Evolutionary conservation across 345 rosid species (phyloP).

Genomic region (Litchi chinensis): DNA sequence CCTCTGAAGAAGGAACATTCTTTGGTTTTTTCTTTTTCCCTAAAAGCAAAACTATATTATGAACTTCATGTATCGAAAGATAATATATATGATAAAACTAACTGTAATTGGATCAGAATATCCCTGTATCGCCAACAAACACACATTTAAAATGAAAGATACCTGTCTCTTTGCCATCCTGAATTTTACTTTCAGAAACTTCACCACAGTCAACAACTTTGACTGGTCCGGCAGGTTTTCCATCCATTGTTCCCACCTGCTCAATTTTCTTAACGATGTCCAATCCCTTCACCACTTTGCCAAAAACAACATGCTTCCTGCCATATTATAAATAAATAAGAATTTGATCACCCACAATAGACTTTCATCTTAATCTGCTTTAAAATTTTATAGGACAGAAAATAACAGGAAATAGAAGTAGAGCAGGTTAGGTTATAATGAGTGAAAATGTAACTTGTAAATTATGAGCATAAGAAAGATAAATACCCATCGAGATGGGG

Average conservation of each 20-base stretch:
- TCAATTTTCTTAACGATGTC: conserved; percentile 81
- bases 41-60: conserved; percentile 37
- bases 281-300: conserved; percentile 84
- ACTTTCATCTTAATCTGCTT: neutral
- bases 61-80: neutral
- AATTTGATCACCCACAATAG: conserved; percentile 6
- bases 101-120: conserved; percentile 11
- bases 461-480: conserved; percentile 22
- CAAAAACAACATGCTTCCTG: conserved; percentile 98
- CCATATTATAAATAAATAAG: conserved; percentile 20
- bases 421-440: neutral
- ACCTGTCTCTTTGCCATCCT: conserved; percentile 64
- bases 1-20: conserved; percentile 52
- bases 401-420: neutral
- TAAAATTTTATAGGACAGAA: neutral
- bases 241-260: conserved; percentile 65
- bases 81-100: neutral
- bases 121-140: neutral
- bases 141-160: conserved; percentile 12
- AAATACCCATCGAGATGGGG: conserved; percentile 93
- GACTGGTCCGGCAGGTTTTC: conserved; percentile 58
- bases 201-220: conserved; percentile 83
- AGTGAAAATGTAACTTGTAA: neutral
- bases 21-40: conserved; percentile 62
- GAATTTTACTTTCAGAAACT: conserved; percentile 48